These are phyloP conservation scores for Monosporascus sp. DNA, from an alignment of 2,329 filamentous ascomycete genomes.

Conservation along the genomic window DNA sequence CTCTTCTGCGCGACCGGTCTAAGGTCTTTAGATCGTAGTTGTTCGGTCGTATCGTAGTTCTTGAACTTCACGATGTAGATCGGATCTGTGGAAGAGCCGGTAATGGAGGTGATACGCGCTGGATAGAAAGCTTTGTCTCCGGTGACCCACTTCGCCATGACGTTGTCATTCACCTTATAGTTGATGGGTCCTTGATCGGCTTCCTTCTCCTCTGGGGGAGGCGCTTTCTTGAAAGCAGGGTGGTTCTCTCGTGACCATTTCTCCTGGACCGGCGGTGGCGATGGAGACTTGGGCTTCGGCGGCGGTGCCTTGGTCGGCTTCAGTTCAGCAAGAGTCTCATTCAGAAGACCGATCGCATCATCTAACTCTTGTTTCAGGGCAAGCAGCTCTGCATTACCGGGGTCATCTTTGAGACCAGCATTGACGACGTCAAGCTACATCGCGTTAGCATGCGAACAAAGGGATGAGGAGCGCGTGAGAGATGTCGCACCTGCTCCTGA, in stretches of 20 bases:
- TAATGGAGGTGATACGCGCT: slow-evolving; percentile 88
- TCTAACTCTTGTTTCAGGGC: slow-evolving; percentile 76
- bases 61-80: slow-evolving; percentile 96
- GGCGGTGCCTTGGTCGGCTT: slow-evolving; percentile 53
- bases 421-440: slow-evolving; percentile 70
- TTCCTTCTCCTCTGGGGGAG: slow-evolving; percentile 46
- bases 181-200: slow-evolving; percentile 44
- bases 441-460: neutral
- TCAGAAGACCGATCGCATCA: slow-evolving; percentile 72
- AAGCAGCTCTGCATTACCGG: slow-evolving; percentile 72
- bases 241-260: slow-evolving; percentile 81
- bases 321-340: slow-evolving; percentile 76
- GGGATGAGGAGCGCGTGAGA: neutral
- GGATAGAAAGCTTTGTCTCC: slow-evolving; percentile 89
- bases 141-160: slow-evolving; percentile 85
- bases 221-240: slow-evolving; percentile 64
- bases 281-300: slow-evolving; percentile 34
- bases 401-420: slow-evolving; percentile 71
- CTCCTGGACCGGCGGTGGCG: slow-evolving; percentile 52
- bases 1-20: slow-evolving; percentile 75
- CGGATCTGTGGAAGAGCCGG: slow-evolving; percentile 82
- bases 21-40: slow-evolving; percentile 75
- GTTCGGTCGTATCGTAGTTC: slow-evolving; percentile 81
- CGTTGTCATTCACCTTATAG: slow-evolving; percentile 84
- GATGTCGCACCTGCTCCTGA: slow-evolving; percentile 48